phyloP scores from a whole-genome alignment of 345 rosid genomes.

The Crucihimalaya himalaica region DNA sequence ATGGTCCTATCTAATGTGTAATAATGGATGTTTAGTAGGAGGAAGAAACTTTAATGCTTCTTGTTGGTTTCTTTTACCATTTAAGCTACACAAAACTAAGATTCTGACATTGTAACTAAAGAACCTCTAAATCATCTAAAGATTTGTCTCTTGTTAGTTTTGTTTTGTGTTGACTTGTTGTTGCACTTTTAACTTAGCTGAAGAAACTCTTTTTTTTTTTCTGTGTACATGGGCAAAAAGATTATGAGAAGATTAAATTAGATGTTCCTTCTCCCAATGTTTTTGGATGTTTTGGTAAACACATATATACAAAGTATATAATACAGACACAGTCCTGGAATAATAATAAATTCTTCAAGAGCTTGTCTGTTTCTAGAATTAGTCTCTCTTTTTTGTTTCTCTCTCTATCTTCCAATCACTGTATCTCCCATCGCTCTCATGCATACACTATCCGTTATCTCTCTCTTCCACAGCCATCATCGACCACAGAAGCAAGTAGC shows the following conservation, averaged over 20 bases:
- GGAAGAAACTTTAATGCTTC: constrained; percentile 15
- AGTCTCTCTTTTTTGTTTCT: not conserved
- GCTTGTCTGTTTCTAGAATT: constrained; percentile 39
- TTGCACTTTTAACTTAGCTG: not conserved
- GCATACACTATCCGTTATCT: constrained; percentile 42
- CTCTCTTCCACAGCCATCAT: constrained; percentile 38
- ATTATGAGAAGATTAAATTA: not conserved
- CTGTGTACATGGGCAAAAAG: not conserved
- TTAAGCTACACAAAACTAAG: not conserved
- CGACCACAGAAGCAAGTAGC: constrained; percentile 34
- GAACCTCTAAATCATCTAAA: not conserved
- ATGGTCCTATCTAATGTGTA: constrained; percentile 8
- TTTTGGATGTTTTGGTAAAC: not conserved
- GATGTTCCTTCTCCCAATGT: not conserved
- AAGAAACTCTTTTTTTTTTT: not conserved
- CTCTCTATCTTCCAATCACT: constrained; percentile 30
- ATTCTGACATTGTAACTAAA: not conserved
- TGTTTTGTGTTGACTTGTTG: not conserved
- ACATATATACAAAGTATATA: not conserved
- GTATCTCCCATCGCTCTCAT: constrained; percentile 41
- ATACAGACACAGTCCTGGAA: constrained; percentile 34
- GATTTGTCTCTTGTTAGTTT: not conserved
- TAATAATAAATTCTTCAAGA: constrained; percentile 31
- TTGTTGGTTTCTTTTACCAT: not conserved
- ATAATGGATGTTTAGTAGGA: not conserved